Base-by-base conservation (phyloP, 805 yeast genomes). In the Debaryomyces tyrocola region DNA sequence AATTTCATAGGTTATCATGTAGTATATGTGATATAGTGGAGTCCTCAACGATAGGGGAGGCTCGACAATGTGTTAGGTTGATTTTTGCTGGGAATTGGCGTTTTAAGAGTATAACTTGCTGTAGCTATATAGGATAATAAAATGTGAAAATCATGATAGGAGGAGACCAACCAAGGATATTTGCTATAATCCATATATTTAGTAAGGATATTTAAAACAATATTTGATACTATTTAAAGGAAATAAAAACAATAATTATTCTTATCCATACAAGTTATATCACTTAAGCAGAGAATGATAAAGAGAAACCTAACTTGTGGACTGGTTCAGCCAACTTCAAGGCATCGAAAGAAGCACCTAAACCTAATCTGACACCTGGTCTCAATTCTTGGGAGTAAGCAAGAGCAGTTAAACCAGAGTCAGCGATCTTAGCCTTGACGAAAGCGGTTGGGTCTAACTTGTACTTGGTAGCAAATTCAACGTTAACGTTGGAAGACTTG, bases 401-500 rank as follows among this genome's bases (percentile, higher is more conserved):
- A 63, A 94, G 77, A 57, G 96, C 90, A 59, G 96, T 86, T 62
- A 90, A 77, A 77, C 99, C 98, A 56, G 92, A 84, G 77, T 92
- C 96, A 66, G 96, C 91, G 62, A 94, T 83, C 83, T 91, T 92
- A 61, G 96, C 97, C 85, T 94, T 94, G 71, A 94, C 87, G 67
- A 88, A 91, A 55, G 97, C 84, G 54, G 92, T 69, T 48, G 79
- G 69, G 79, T 94, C 99, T 67, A 95, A 84, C 59, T 78, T 75
- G 83, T 92, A 92, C 83, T 90, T 92, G 71, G 97, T 83, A 62
- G 97, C 98, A 56, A 91, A 87, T 81, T 94, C 99, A 63, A 94
- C 84, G 64, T 86, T 89, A 62, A 91, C 97, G 65, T 83, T 85
- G 70, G 85, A 79, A 60, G 81, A 75, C 69, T 87, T 80, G 58